Evolutionary conservation across 2,329 filamentous ascomycete genomes (phyloP), one percentile per base, ranked within the genome.

Genomic region (Colletotrichum australisinense): DNA sequence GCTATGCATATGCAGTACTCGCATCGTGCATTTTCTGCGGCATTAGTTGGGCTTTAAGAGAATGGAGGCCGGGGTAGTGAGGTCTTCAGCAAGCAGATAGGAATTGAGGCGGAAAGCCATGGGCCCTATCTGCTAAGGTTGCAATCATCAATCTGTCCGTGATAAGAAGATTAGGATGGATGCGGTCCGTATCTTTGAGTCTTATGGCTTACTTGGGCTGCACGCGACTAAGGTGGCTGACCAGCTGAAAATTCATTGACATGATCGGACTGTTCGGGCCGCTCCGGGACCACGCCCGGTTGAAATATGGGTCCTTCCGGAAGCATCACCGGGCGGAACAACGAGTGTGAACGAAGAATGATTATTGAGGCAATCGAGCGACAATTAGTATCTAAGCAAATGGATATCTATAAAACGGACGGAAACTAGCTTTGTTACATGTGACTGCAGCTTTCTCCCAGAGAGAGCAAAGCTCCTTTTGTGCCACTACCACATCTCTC

Each of bases 401-500:
- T 63, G 59, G 59, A 63, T 63, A 63, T 63, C 26, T 52, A 22
- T 22, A 8, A 12, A 8, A 14, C 16, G 8, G 6, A 22, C 19
- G 12, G 9, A 19, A 14, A 56, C 4, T 8, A 5, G 2, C 5
- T 35, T 3, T 11, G 7, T 52, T 30, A 70, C 11, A 55, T 22
- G 24, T 62, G 30, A 3, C 28, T 35, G n/a, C 67, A 73, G 11
- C 56, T 46, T n/a, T 11, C 46, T 9, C 46, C 22, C n/a, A 73
- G 55, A 57, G 60, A 6, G 59, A 46, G 22, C 67, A 70, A 7
- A 57, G 30, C 24, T 67, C 46, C 1, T n/a, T 30, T n/a, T 62
- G 46, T 56, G 56, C 60, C 7, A 30, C 70, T 5, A 64, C 35
- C 2, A 70, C 58, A n/a, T 62, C 49, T 26, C 64, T 62, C 2